A percentile compares a stretch with the other conserved stretches of the same genome.
Evolutionary conservation across 1,139 yeast genomes (phyloP).

Genomic region (Kodamaea fungicola): DNA sequence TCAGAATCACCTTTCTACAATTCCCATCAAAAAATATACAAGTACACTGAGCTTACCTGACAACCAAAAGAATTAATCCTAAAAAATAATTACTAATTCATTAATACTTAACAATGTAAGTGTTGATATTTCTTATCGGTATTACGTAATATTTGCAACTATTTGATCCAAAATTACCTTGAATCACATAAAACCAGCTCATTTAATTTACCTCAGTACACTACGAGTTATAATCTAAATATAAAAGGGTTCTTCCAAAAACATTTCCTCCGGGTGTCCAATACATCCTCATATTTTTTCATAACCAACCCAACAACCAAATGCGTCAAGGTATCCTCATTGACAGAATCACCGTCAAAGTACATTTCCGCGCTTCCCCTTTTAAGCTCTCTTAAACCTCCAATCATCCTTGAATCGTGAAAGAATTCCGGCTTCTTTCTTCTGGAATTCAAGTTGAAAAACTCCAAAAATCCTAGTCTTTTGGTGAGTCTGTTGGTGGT

Average conservation of each 20-base stretch:
- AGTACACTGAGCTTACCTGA: too few species aligned
- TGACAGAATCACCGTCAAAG: conserved; percentile 3
- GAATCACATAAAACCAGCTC: too few species aligned
- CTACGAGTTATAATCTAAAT: background rate
- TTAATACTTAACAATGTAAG: too few species aligned
- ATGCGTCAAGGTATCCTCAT: conserved; percentile 5
- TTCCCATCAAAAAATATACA: too few species aligned
- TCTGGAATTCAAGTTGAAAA: conserved; percentile 1
- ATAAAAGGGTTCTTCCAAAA: background rate
- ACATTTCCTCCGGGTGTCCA: background rate
- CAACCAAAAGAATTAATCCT: too few species aligned
- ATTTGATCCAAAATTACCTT: too few species aligned
- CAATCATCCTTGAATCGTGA: conserved; percentile 4
- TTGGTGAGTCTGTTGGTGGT: conserved; percentile 1
- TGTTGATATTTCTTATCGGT: too few species aligned
- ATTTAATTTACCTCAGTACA: too few species aligned
- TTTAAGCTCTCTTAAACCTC: conserved; percentile 2
- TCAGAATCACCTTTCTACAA: too few species aligned
- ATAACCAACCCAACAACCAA: conserved; percentile 4
- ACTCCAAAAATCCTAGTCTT: background rate
- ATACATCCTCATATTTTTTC: conserved; percentile 6
- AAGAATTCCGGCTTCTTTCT: conserved; percentile 4
- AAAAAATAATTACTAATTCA: too few species aligned
- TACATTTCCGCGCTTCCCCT: conserved; percentile 1
- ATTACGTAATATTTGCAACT: too few species aligned